phyloP scores from a whole-genome alignment of 129 eudicot genomes.

The Gnaphalium uliginosum region DNA sequence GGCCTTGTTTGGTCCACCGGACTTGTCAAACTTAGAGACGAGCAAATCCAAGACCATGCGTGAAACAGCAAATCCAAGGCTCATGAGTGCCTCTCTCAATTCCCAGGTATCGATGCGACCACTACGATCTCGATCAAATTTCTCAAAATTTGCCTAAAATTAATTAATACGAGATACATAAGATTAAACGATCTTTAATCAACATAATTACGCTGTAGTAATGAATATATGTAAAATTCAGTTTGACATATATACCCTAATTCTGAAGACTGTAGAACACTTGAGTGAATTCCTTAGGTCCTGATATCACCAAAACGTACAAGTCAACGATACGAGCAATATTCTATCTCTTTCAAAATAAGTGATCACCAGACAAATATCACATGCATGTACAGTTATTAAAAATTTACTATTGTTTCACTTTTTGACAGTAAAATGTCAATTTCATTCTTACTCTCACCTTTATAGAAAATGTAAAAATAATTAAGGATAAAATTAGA shows the following conservation, averaged over 20 bases:
- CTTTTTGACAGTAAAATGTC: background rate
- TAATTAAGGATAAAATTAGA: too few relatives aligned
- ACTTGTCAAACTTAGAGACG: conserved; percentile 65
- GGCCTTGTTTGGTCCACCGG: conserved; percentile 59
- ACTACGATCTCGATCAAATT: conserved; percentile 70
- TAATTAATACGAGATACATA: background rate
- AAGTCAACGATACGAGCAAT: background rate
- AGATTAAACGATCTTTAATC: background rate
- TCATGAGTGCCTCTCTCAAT: conserved; percentile 64
- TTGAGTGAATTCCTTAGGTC: conserved; percentile 74
- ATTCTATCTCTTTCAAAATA: too few relatives aligned
- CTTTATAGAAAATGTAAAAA: too few relatives aligned
- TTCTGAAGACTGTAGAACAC: conserved; percentile 71
- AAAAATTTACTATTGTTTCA: background rate
- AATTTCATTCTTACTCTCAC: background rate
- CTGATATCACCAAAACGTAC: conserved; percentile 29
- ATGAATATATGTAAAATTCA: background rate
- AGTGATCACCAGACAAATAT: background rate
- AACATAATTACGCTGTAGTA: background rate
- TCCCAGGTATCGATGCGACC: conserved; percentile 67
- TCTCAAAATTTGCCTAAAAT: conserved; percentile 59
- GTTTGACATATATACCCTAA: conserved; percentile 47
- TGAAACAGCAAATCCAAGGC: conserved; percentile 63
- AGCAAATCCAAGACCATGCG: conserved; percentile 58
- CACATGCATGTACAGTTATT: background rate